phyloP scores from a whole-genome alignment of 2,329 filamentous ascomycete genomes.

The Aspergillus novofumigatus region DNA sequence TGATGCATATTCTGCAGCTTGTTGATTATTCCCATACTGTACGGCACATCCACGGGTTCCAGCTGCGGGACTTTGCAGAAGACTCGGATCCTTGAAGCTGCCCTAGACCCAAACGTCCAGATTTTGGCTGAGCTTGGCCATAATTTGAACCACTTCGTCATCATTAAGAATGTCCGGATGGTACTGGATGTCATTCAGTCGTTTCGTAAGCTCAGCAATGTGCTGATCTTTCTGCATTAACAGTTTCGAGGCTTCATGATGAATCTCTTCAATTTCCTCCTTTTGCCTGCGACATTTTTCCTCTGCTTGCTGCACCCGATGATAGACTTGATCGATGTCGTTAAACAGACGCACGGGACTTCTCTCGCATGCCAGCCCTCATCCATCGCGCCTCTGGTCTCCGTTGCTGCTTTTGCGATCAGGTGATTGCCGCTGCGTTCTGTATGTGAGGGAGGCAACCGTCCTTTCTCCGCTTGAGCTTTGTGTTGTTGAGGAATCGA shows the following conservation, averaged over 20 bases:
- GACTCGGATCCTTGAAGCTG: conserved; percentile 3
- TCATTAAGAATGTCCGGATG: conserved; percentile 9
- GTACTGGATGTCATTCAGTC: background rate
- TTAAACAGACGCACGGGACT: background rate
- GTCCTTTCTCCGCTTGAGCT: background rate
- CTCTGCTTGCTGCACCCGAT: background rate
- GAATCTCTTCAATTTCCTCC: background rate
- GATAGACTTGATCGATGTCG: background rate
- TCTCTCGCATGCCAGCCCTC: background rate
- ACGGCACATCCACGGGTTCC: background rate
- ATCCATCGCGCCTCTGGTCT: background rate
- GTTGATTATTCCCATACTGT: background rate
- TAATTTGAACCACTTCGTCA: conserved; percentile 6
- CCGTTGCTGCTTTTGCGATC: too few species aligned
- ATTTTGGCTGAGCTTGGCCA: conserved; percentile 8
- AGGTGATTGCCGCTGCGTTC: too few species aligned
- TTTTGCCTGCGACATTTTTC: background rate
- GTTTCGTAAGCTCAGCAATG: conserved; percentile 3
- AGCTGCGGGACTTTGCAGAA: background rate
- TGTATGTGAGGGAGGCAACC: too few species aligned
- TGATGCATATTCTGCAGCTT: background rate
- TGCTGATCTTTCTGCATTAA: conserved; percentile 7
- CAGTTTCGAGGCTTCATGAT: background rate
- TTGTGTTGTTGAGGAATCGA: background rate
- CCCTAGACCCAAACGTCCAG: conserved; percentile 12